Conservation (phyloP, 108 stramenopile species). For the Skeletonema potamos region DNA sequence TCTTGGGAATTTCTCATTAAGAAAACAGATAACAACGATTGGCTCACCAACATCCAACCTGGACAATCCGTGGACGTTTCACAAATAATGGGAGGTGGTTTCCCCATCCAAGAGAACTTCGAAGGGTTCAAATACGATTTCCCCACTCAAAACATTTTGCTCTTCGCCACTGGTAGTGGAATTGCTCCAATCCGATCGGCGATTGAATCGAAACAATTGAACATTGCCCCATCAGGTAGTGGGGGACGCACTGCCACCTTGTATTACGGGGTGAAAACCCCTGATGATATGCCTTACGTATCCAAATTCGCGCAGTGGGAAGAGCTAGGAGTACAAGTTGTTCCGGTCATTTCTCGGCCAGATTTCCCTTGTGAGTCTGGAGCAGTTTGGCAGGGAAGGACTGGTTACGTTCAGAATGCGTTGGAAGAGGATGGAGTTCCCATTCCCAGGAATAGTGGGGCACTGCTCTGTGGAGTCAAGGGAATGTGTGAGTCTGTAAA, state of each 20-base stretch:
- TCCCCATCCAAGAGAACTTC: constrained; percentile 79
- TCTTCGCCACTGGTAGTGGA: constrained; percentile 86
- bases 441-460: constrained; percentile 79
- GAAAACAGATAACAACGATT: constrained; percentile 79
- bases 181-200: constrained; percentile 93
- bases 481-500: constrained; percentile 90
- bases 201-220: constrained; percentile 78
- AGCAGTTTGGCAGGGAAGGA: constrained; percentile 71
- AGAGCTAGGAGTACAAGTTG: constrained; percentile 72
- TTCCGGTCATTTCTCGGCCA: constrained; percentile 80
- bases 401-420: constrained; percentile 88
- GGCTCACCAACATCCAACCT: constrained; percentile 53
- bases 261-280: constrained; percentile 83
- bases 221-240: constrained; percentile 40
- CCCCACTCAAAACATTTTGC: constrained; percentile 82
- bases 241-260: constrained; percentile 75
- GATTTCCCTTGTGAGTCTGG: constrained; percentile 26
- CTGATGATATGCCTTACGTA: constrained; percentile 80
- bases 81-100: constrained; percentile 88
- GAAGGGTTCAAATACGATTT: constrained; percentile 92
- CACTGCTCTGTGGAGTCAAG: constrained; percentile 81
- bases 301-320: constrained; percentile 86
- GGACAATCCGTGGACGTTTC: constrained; percentile 65
- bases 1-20: constrained; percentile 90
- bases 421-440: constrained; percentile 91